These are phyloP conservation scores for Penicillium diatomitis DNA, from an alignment of 495 filamentous ascomycete species.

Conservation along the genomic window DNA sequence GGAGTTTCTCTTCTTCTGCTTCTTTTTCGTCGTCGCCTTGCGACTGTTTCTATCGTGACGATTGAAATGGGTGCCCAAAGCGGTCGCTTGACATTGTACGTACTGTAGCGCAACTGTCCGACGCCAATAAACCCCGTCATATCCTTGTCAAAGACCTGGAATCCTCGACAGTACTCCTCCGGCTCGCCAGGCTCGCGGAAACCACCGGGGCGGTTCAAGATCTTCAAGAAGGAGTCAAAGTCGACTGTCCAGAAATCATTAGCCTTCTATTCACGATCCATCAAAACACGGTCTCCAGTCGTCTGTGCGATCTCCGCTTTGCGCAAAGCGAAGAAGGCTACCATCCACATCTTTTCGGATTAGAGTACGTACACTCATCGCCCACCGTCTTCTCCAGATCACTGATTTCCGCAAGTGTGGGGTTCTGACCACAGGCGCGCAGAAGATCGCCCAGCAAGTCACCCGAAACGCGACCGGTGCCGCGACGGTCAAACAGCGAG, in stretches of 20 bases:
- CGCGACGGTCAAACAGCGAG: conserved; percentile 97
- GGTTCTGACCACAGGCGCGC: conserved; percentile 95
- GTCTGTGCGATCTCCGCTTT: no score
- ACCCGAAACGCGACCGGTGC: conserved; percentile 77
- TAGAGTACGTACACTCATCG: conserved; percentile 63
- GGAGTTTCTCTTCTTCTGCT: no score
- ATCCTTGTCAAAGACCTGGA: conserved; percentile 99
- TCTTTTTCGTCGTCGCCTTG: no score
- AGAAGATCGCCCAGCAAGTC: conserved; percentile 87
- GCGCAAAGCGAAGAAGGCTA: no score
- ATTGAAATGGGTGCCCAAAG: no score
- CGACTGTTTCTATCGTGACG: no score
- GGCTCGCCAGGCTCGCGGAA: conserved; percentile 97
- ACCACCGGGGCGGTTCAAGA: conserved; percentile 93
- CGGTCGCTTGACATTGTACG: conserved; percentile 8
- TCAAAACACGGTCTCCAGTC: no score
- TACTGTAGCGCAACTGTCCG: conserved; percentile 87
- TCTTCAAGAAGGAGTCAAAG: conserved; percentile 90
- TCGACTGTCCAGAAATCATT: conserved; percentile 54
- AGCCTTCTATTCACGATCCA: neutral
- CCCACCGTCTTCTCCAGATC: conserved; percentile 84
- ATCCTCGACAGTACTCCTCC: conserved; percentile 94
- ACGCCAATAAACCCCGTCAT: conserved; percentile 96
- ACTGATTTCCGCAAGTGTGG: conserved; percentile 80
- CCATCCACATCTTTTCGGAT: conserved; percentile 4